phyloP scores from a whole-genome alignment of 805 yeast species.

The Wickerhamiella parazyma region DNA sequence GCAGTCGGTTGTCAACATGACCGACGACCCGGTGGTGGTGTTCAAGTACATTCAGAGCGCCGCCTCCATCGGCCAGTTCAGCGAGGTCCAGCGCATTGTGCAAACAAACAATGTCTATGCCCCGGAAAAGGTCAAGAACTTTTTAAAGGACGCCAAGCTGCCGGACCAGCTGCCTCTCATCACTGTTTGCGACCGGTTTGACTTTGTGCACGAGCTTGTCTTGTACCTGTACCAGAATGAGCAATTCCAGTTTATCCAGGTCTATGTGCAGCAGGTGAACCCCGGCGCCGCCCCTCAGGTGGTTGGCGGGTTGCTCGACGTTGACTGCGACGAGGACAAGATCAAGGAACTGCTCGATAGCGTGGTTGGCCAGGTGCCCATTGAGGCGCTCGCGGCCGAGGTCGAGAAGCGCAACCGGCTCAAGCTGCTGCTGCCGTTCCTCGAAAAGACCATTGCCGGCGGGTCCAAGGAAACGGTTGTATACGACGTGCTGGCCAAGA shows the following conservation, averaged over 20 bases:
- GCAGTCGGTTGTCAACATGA: constrained; percentile 81
- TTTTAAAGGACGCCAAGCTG: constrained; percentile 82
- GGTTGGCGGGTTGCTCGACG: constrained; percentile 89
- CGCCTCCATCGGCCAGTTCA: constrained; percentile 73
- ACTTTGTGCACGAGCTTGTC: constrained; percentile 85
- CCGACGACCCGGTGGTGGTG: constrained; percentile 90
- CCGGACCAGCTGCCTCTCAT: constrained; percentile 94
- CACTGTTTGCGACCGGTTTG: constrained; percentile 86
- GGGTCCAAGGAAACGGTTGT: constrained; percentile 76
- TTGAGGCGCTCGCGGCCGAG: constrained; percentile 76
- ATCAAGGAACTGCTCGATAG: constrained; percentile 69
- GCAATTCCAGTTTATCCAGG: constrained; percentile 92
- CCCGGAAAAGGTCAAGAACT: constrained; percentile 95
- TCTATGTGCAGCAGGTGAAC: constrained; percentile 94
- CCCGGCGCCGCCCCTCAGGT: constrained; percentile 95
- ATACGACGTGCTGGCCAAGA: constrained; percentile 89
- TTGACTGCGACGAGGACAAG: constrained; percentile 87
- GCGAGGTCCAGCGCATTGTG: constrained; percentile 91
- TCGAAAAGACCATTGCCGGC: constrained; percentile 80
- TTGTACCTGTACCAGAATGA: constrained; percentile 90
- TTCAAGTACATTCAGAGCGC: constrained; percentile 94
- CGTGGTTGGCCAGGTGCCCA: constrained; percentile 89
- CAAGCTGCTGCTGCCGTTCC: constrained; percentile 80
- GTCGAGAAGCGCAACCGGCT: constrained; percentile 94
- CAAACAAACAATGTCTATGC: constrained; percentile 89